phyloP scores from a whole-genome alignment of 805 yeast species.

The Kuraishia ogatae region DNA sequence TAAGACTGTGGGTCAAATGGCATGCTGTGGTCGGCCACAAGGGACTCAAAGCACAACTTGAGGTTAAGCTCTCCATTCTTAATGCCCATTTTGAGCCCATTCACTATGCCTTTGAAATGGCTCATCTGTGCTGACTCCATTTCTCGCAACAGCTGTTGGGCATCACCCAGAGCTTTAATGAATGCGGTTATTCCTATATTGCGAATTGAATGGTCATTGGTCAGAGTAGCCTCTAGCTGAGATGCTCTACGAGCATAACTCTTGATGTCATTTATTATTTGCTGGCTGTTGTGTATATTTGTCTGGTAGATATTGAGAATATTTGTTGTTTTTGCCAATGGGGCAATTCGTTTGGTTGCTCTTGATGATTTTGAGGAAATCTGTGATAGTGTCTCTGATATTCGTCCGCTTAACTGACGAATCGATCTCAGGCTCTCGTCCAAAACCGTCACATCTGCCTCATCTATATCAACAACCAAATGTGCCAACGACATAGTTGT shows the following conservation, averaged over 20 bases:
- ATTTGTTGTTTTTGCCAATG: constrained; percentile 59
- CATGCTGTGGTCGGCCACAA: constrained; percentile 28
- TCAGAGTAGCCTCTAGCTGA: constrained; percentile 25
- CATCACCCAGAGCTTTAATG: constrained; percentile 23
- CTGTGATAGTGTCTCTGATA: constrained; percentile 44
- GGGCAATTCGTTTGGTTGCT: constrained; percentile 59
- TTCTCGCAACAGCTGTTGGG: constrained; percentile 37
- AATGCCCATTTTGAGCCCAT: constrained; percentile 48
- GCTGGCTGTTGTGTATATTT: constrained; percentile 48
- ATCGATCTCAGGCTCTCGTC: constrained; percentile 64
- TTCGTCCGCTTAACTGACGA: constrained; percentile 42
- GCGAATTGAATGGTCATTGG: constrained; percentile 11
- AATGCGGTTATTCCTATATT: constrained; percentile 27
- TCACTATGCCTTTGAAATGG: constrained; percentile 60
- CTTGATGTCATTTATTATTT: constrained; percentile 37
- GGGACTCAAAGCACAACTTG: constrained; percentile 36
- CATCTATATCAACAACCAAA: constrained; percentile 48
- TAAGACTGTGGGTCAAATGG: constrained; percentile 37
- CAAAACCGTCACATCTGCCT: constrained; percentile 76
- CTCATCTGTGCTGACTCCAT: constrained; percentile 30
- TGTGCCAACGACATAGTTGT: background rate
- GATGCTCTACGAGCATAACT: constrained; percentile 36
- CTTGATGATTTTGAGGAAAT: constrained; percentile 44
- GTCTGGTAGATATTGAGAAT: constrained; percentile 43
- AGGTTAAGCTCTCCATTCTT: constrained; percentile 48